Conservation (phyloP, 1,284 basidiomycete genomes). For the Lignosus rhinocerotis region DNA sequence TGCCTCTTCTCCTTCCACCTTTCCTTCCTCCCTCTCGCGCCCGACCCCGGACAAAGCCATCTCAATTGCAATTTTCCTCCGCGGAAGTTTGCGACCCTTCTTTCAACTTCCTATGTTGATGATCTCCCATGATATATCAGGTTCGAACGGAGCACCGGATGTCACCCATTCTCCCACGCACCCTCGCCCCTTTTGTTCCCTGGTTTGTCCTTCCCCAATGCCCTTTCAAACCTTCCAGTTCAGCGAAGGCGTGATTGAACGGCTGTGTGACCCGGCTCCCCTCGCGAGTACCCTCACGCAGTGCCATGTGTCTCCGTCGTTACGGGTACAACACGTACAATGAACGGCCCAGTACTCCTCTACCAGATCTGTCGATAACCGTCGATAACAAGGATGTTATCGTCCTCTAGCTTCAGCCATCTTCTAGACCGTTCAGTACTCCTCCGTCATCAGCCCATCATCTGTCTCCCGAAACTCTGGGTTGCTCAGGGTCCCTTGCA, state of each 20-base stretch:
- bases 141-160: conserved; percentile 23
- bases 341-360: conserved; percentile 2
- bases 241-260: conserved; percentile 19
- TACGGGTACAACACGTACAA: conserved; percentile 17
- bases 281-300: conserved; percentile 1
- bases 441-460: conserved; percentile 14
- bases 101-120: conserved; percentile 19
- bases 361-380: background rate
- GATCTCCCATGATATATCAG: conserved; percentile 24
- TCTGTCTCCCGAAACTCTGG: conserved; percentile 13
- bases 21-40: conserved; percentile 3
- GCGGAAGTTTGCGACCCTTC: conserved; percentile 15
- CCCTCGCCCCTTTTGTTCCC: conserved; percentile 17
- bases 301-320: conserved; percentile 4
- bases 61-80: conserved; percentile 10
- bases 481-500: conserved; percentile 19
- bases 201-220: conserved; percentile 7
- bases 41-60: conserved; percentile 10
- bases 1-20: conserved; percentile 6
- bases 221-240: conserved; percentile 14
- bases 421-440: background rate
- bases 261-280: conserved; percentile 14
- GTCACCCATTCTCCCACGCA: conserved; percentile 15
- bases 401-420: background rate
- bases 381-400: background rate